Evolutionary conservation across 345 rosid species (phyloP).

Genomic region (Gossypium australe): DNA sequence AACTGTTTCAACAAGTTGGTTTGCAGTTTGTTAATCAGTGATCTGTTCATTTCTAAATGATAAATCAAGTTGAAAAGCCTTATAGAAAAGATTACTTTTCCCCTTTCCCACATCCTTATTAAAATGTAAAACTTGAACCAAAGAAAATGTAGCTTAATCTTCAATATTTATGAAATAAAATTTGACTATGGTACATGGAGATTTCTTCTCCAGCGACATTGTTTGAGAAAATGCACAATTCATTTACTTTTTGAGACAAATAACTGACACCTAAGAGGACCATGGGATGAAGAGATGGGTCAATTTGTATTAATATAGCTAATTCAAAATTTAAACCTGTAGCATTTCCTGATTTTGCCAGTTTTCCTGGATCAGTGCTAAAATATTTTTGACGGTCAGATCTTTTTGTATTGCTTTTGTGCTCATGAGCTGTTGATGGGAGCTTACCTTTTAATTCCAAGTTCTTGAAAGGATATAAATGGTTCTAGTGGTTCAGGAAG

Average conservation of each 20-base stretch:
- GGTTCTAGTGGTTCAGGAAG: conserved; percentile 75
- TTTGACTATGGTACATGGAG: not conserved
- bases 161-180: not conserved
- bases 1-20: not conserved
- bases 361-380: not conserved
- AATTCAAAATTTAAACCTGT: not conserved
- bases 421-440: conserved; percentile 6
- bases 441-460: not conserved
- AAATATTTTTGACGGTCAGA: not conserved
- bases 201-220: not conserved
- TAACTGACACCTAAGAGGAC: not conserved
- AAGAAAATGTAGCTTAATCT: not conserved
- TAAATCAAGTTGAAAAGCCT: conserved; percentile 2
- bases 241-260: not conserved
- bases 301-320: not conserved
- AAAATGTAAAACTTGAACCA: not conserved
- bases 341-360: not conserved
- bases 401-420: not conserved
- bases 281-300: conserved; percentile 1
- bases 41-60: not conserved
- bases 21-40: not conserved
- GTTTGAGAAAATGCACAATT: not conserved
- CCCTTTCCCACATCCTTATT: not conserved
- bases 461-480: conserved; percentile 35
- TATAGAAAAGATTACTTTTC: not conserved